phyloP scores from a whole-genome alignment of 192 early-diverging fungal genomes.

The Pilobolus umbonatus region DNA sequence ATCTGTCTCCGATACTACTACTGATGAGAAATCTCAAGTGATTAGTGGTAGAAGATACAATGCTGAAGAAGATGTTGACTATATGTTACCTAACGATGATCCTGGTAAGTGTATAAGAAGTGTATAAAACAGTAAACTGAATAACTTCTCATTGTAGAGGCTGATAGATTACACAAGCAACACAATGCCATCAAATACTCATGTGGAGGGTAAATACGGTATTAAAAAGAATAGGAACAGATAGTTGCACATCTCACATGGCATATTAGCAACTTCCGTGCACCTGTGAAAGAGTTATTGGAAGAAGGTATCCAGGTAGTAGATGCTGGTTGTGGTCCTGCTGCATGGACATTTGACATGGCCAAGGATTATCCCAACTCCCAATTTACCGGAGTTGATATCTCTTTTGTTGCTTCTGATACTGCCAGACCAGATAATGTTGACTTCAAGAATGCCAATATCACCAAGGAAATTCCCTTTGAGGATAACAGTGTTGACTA shows the following conservation, averaged over 20 bases:
- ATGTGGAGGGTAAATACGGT: constrained; percentile 21
- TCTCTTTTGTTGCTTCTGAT: constrained; percentile 32
- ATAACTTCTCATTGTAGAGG: no score
- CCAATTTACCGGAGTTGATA: constrained; percentile 46
- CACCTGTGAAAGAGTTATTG: background rate
- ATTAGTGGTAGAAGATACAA: constrained; percentile 36
- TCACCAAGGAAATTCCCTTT: constrained; percentile 24
- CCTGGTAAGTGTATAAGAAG: constrained; percentile 19
- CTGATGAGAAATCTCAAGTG: no score
- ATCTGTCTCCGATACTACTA: no score
- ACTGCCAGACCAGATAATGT: constrained; percentile 24
- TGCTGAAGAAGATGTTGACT: constrained; percentile 32
- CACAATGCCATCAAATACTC: constrained; percentile 16
- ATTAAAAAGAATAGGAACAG: no score
- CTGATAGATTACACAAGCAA: constrained; percentile 13
- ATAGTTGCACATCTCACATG: background rate
- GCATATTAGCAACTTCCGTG: background rate
- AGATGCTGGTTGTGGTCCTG: constrained; percentile 31
- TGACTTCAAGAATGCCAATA: constrained; percentile 11
- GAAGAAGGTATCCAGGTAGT: constrained; percentile 19
- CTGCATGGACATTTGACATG: constrained; percentile 43
- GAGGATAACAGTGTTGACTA: constrained; percentile 29
- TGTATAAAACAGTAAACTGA: background rate
- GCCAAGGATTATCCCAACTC: constrained; percentile 42
- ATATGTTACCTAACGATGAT: constrained; percentile 49